A percentile compares a stretch with the other conserved stretches of the same genome.
Conservation (phyloP, 2,329 filamentous ascomycete genomes). For the Orbilia ellipsospora region DNA sequence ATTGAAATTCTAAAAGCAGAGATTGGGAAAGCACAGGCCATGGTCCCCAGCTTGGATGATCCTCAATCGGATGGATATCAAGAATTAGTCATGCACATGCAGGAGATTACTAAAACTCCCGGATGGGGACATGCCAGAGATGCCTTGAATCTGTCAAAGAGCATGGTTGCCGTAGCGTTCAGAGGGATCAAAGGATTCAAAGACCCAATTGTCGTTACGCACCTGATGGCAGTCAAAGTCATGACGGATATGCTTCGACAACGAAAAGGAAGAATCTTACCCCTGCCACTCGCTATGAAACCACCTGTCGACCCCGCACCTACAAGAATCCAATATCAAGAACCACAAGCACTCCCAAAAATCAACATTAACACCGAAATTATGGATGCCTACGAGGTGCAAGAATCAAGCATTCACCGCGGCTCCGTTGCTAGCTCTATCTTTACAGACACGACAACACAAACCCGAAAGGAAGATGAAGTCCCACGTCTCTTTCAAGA, state of each 20-base stretch:
- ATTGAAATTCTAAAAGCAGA: constrained; percentile 63
- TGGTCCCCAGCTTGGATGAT: constrained; percentile 56
- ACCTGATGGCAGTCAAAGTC: constrained; percentile 71
- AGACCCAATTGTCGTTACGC: constrained; percentile 69
- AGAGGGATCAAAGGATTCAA: constrained; percentile 64
- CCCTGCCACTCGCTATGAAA: neutral
- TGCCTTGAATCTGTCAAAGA: constrained; percentile 39
- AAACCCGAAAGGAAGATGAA: constrained; percentile 3
- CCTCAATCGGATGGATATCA: constrained; percentile 58
- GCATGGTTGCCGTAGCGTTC: constrained; percentile 56
- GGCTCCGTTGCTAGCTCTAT: constrained; percentile 9
- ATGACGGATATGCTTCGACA: constrained; percentile 60
- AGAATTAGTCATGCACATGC: constrained; percentile 53
- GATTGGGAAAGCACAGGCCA: constrained; percentile 25
- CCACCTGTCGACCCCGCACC: neutral
- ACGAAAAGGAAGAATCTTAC: constrained; percentile 14
- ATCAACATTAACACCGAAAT: constrained; percentile 27
- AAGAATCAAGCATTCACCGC: constrained; percentile 12
- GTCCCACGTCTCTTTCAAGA: constrained; percentile 4
- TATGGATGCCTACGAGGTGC: constrained; percentile 2
- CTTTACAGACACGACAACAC: neutral
- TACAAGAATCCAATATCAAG: constrained; percentile 19
- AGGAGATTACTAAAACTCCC: constrained; percentile 29
- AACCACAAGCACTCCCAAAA: constrained; percentile 7
- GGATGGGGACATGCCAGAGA: constrained; percentile 46